Evolutionary conservation across 208 protist species (phyloP).

Genomic region (Crithidia thermophila): DNA sequence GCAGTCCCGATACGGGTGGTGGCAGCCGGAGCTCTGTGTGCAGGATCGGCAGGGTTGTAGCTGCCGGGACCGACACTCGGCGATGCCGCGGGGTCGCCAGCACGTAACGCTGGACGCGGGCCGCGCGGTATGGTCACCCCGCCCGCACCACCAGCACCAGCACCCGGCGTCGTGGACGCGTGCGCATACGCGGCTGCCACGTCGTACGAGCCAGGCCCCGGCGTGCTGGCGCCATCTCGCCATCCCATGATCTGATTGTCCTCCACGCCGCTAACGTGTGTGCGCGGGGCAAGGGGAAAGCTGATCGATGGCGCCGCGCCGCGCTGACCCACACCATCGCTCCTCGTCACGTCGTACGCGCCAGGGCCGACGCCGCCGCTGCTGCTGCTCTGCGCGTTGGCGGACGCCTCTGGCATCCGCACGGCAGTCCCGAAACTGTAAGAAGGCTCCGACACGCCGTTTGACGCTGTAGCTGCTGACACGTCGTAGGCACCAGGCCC

Average conservation of each 20-base stretch:
- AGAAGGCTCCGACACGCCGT: background rate
- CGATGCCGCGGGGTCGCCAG: constrained; percentile 25
- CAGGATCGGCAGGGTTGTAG: constrained; percentile 11
- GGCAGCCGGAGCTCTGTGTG: background rate
- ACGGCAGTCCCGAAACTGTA: constrained; percentile 48
- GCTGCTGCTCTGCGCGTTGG: background rate
- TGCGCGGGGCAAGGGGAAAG: constrained; percentile 27
- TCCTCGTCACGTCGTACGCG: constrained; percentile 27
- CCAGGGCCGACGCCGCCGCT: constrained; percentile 18
- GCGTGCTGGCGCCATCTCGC: background rate
- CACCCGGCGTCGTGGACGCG: background rate
- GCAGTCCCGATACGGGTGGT: constrained; percentile 8
- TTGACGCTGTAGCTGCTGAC: background rate
- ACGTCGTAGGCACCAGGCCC: constrained; percentile 31
- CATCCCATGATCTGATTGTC: background rate
- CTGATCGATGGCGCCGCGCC: background rate
- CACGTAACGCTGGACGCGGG: constrained; percentile 16
- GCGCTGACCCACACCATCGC: too few relatives aligned
- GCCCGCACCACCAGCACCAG: too few relatives aligned
- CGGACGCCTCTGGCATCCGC: constrained; percentile 14
- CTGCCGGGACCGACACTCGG: constrained; percentile 28
- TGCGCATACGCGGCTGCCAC: background rate
- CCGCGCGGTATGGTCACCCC: constrained; percentile 33
- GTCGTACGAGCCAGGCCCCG: constrained; percentile 35
- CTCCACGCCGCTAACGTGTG: background rate